These are phyloP conservation scores for Xerocomellus dryophilus DNA, from an alignment of 768 basidiomycete genomes.

Conservation along the genomic window DNA sequence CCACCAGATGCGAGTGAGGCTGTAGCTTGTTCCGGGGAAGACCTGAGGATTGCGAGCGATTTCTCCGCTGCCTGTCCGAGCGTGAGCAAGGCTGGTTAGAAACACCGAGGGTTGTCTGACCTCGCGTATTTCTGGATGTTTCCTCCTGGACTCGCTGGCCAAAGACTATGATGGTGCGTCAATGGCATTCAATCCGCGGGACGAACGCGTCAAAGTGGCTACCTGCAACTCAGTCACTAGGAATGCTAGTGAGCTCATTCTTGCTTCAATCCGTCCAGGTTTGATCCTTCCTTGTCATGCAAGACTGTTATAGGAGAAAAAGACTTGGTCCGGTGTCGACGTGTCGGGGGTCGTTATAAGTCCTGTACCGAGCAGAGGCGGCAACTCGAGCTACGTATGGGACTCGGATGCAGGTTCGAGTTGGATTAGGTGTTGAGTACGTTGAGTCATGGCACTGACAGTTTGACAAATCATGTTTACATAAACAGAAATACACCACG, in stretches of 20 bases:
- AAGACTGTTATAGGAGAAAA: not conserved
- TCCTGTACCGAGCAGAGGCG: not conserved
- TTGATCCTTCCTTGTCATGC: not conserved
- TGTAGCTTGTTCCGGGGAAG: constrained; percentile 80
- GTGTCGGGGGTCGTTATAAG: not conserved
- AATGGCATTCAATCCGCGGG: not conserved
- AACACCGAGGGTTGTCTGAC: constrained; percentile 38
- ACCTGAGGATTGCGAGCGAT: constrained; percentile 72
- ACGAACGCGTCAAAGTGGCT: constrained; percentile 4
- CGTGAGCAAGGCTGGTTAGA: constrained; percentile 6
- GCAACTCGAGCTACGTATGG: not conserved
- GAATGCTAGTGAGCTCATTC: constrained; percentile 68
- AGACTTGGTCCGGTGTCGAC: not conserved
- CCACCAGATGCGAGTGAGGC: constrained; percentile 69
- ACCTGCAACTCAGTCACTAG: constrained; percentile 75
- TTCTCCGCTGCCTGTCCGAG: constrained; percentile 74
- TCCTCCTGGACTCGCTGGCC: constrained; percentile 83
- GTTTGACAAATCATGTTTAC: constrained; percentile 12
- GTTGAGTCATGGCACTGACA: too few species aligned
- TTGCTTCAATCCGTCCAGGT: not conserved
- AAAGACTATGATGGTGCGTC: constrained; percentile 54
- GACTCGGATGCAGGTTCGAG: too few species aligned
- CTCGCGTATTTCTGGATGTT: constrained; percentile 92
- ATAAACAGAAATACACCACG: not conserved
- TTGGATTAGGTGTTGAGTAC: too few species aligned